These are phyloP conservation scores for Suhomyces sp. DNA, from an alignment of 805 yeast genomes.

Conservation along the genomic window DNA sequence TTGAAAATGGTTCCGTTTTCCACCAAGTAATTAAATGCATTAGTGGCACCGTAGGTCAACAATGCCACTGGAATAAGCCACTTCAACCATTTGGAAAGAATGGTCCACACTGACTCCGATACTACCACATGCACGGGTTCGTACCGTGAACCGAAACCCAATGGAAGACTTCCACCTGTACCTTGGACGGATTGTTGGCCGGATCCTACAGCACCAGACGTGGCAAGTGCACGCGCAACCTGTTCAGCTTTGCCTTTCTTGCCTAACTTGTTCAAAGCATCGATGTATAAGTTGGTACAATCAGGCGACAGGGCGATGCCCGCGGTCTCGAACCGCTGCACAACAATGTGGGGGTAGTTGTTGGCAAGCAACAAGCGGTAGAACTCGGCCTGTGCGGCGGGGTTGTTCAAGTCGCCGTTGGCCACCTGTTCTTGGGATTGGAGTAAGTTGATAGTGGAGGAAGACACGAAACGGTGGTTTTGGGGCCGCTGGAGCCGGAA, in stretches of 20 bases:
- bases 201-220: slow-evolving; percentile 1
- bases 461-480: too few species aligned
- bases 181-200: slow-evolving; percentile 7
- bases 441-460: slow-evolving; percentile 28
- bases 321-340: slow-evolving; percentile 89
- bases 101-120: slow-evolving; percentile 76
- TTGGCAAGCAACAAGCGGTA: slow-evolving; percentile 71
- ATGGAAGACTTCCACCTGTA: slow-evolving; percentile 18
- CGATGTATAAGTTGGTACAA: slow-evolving; percentile 74
- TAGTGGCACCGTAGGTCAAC: slow-evolving; percentile 76
- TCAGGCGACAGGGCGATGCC: slow-evolving; percentile 85
- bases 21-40: slow-evolving; percentile 72
- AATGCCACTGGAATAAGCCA: slow-evolving; percentile 84
- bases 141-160: slow-evolving; percentile 57
- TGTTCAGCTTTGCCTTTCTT: slow-evolving; percentile 75
- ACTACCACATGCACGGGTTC: slow-evolving; percentile 95
- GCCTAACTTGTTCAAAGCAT: slow-evolving; percentile 78
- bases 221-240: slow-evolving; percentile 45
- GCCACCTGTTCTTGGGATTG: slow-evolving; percentile 77
- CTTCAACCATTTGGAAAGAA: slow-evolving; percentile 82
- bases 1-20: slow-evolving; percentile 84
- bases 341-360: slow-evolving; percentile 93
- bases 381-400: slow-evolving; percentile 78
- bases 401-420: slow-evolving; percentile 66
- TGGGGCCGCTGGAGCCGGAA: too few species aligned